These are phyloP conservation scores for Filobasidium floriforme DNA, from an alignment of 768 basidiomycete species.

Conservation along the genomic window DNA sequence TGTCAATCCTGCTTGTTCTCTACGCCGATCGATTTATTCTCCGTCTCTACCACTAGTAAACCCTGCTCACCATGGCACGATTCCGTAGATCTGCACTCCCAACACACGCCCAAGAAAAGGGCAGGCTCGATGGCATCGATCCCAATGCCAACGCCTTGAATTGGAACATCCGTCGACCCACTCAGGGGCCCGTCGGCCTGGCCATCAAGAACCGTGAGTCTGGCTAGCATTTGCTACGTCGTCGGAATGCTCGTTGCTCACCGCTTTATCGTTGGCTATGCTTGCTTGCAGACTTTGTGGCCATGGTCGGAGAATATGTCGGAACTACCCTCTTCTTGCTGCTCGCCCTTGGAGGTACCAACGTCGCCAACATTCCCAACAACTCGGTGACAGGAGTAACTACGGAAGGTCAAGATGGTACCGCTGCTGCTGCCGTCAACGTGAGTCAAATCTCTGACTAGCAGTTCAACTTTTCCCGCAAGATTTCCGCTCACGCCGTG, in stretches of 20 bases:
- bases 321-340: conserved; percentile 44
- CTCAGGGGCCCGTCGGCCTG: conserved; percentile 30
- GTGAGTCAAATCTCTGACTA: neutral
- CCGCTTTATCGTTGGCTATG: neutral
- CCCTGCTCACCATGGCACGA: too few relatives aligned
- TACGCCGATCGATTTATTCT: too few relatives aligned
- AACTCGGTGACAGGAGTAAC: conserved; percentile 38
- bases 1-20: too few relatives aligned
- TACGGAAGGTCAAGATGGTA: conserved; percentile 34
- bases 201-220: conserved; percentile 42
- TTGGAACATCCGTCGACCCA: conserved; percentile 31
- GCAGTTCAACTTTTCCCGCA: neutral
- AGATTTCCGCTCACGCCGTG: neutral
- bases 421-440: conserved; percentile 36
- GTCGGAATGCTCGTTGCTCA: neutral
- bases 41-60: too few relatives aligned
- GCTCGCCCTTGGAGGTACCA: conserved; percentile 43
- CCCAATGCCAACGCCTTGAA: conserved; percentile 20
- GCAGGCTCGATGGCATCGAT: neutral
- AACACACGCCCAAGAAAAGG: neutral
- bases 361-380: conserved; percentile 41
- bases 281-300: conserved; percentile 33
- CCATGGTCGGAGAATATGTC: conserved; percentile 44
- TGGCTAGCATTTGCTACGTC: too few relatives aligned
- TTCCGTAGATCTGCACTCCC: too few relatives aligned